Conservation (phyloP, 805 yeast genomes). For the Saccharomyces eubayanus region DNA sequence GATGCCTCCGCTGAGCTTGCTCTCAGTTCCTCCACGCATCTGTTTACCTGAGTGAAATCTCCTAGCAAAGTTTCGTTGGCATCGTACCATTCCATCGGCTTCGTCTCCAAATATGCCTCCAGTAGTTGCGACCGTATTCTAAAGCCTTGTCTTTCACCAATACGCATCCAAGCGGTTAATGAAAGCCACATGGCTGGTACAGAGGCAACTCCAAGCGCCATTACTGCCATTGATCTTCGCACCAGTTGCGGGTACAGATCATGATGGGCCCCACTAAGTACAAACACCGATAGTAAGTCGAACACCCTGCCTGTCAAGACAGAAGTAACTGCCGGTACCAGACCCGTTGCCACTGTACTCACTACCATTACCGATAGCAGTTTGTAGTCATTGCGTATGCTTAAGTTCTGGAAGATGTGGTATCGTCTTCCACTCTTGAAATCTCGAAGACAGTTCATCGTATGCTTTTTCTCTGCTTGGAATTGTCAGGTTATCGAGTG, state of each 20-base stretch:
- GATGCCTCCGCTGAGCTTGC: constrained; percentile 59
- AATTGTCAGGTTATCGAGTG: not conserved
- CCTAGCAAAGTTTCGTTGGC: constrained; percentile 49
- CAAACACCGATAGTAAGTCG: constrained; percentile 31
- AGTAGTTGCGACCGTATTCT: constrained; percentile 45
- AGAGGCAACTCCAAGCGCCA: constrained; percentile 41
- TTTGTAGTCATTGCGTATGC: not conserved
- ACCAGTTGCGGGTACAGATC: constrained; percentile 28
- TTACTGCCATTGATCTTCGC: constrained; percentile 34
- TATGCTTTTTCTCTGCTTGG: not conserved
- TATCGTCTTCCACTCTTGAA: not conserved
- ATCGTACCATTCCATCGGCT: constrained; percentile 58
- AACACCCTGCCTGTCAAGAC: constrained; percentile 63
- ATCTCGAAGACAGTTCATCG: not conserved
- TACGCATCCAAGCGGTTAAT: constrained; percentile 50
- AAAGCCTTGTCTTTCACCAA: constrained; percentile 64
- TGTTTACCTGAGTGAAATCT: constrained; percentile 51
- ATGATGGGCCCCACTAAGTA: constrained; percentile 15
- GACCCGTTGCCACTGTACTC: constrained; percentile 43
- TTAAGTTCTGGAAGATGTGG: not conserved
- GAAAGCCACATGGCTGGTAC: constrained; percentile 45
- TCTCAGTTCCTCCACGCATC: constrained; percentile 69
- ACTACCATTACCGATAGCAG: constrained; percentile 26
- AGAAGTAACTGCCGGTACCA: constrained; percentile 53
- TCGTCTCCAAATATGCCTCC: constrained; percentile 34